These are phyloP conservation scores for Pseudopyrenochaeta lycopersici DNA, from an alignment of 2,329 filamentous ascomycete species.

Conservation along the genomic window DNA sequence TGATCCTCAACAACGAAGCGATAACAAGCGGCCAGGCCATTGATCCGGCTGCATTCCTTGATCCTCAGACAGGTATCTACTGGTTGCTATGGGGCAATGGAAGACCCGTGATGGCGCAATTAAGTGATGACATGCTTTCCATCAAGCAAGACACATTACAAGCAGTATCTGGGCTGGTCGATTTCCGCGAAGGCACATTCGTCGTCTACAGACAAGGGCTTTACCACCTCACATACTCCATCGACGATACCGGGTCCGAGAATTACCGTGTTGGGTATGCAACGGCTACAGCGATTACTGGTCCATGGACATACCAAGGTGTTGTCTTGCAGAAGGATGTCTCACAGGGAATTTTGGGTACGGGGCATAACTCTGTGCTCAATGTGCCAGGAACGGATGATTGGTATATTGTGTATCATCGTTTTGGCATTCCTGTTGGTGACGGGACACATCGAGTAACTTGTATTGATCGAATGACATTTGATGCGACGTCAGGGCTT, in stretches of 20 bases:
- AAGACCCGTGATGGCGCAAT: constrained; percentile 28
- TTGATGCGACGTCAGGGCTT: constrained; percentile 18
- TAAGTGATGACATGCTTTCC: constrained; percentile 33
- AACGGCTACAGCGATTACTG: constrained; percentile 25
- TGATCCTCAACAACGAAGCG: constrained; percentile 38
- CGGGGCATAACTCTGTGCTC: constrained; percentile 37
- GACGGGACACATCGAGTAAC: constrained; percentile 35
- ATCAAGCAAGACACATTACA: constrained; percentile 23
- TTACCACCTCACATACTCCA: constrained; percentile 39
- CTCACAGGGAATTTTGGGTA: constrained; percentile 30
- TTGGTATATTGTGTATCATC: constrained; percentile 43
- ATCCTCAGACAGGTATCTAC: constrained; percentile 34
- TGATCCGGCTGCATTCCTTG: constrained; percentile 33
- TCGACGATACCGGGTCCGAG: constrained; percentile 39
- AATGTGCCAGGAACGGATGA: constrained; percentile 38
- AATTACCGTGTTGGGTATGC: constrained; percentile 41
- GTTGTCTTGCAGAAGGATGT: constrained; percentile 35
- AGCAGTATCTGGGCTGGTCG: constrained; percentile 23
- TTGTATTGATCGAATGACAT: constrained; percentile 35
- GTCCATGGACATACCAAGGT: constrained; percentile 37
- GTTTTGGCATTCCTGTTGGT: constrained; percentile 34
- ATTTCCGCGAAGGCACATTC: constrained; percentile 38
- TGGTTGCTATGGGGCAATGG: constrained; percentile 42
- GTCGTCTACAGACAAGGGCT: constrained; percentile 34
- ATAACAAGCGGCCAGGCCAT: constrained; percentile 35